Evolutionary conservation across 768 basidiomycete species (phyloP).

Genomic region (Sporobolomyces roseus): DNA sequence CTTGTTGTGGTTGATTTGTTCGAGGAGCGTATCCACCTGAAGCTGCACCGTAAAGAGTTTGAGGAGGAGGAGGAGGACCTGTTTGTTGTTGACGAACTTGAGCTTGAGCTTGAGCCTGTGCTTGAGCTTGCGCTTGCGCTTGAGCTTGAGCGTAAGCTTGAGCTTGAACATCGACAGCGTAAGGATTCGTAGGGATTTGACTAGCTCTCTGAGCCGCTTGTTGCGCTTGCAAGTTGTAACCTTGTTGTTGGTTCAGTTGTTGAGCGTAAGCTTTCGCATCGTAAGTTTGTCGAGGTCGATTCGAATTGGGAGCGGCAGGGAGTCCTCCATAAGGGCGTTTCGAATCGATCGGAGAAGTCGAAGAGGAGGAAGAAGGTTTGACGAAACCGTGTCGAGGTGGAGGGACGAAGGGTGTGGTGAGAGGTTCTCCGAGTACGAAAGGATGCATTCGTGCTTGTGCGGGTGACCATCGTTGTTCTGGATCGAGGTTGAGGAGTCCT

Average conservation of each 20-base stretch:
- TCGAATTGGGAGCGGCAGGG: constrained; percentile 74
- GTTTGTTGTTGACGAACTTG: constrained; percentile 23
- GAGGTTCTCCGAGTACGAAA: constrained; percentile 97
- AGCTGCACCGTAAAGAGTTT: constrained; percentile 25
- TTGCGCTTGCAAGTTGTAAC: constrained; percentile 73
- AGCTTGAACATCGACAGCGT: constrained; percentile 27
- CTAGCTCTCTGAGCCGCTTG: constrained; percentile 44
- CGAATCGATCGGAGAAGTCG: constrained; percentile 10
- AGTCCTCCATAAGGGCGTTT: constrained; percentile 76
- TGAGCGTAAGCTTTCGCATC: constrained; percentile 94
- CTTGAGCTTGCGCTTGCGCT: constrained; percentile 20
- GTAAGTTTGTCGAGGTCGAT: constrained; percentile 77
- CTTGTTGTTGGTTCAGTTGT: constrained; percentile 89
- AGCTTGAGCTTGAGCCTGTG: constrained; percentile 21
- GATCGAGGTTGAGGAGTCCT: constrained; percentile 88
- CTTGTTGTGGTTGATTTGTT: not conserved
- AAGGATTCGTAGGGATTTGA: constrained; percentile 42
- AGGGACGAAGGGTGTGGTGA: constrained; percentile 52
- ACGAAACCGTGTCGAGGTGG: constrained; percentile 22
- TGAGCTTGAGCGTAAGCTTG: constrained; percentile 42
- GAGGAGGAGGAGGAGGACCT: constrained; percentile 5
- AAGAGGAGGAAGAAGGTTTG: constrained; percentile 14
- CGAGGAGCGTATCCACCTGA: constrained; percentile 13
- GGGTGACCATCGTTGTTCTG: constrained; percentile 92
- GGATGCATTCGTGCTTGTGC: constrained; percentile 94